Base-by-base conservation (phyloP, 768 basidiomycete genomes). In the Lactarius indigo region DNA sequence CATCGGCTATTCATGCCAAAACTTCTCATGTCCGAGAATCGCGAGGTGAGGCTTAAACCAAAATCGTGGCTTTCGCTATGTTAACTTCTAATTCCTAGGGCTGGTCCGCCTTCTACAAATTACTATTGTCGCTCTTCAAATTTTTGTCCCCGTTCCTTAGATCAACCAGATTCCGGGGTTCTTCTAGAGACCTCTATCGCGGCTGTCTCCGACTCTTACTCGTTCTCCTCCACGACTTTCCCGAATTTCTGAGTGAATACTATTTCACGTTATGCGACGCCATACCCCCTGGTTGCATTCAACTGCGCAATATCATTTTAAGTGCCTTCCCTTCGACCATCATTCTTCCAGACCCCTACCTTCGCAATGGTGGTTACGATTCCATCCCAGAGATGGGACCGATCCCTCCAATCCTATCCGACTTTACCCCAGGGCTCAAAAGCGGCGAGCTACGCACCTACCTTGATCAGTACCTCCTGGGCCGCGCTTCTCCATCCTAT, bases 1-100 rank as follows among this genome's bases (percentile, higher is more conserved):
- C 97, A 98, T 78, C 84, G 96, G 63, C 80, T 94, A 65, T 97
- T 98, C 84, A 96, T 99, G 94, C 96, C 97, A 17, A 96, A 97
- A 76, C 77, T 99, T 56, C 81, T 98, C 42, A 78, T 90, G 44
- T 88, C 91, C 26, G 88, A 93, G 75, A 92, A 94, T 74, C 87
- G 94, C 59, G 96, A 96, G 83, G 90, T 91, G 69, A 64, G 79
- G 68, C 69, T 23, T 37, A 37, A 57, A 35, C 18, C 30, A 59
- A 52, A 42, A 28, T 67, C 41, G 12, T 9, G 13, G 23, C 23
- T 59, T 35, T 62, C n/a, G 28, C 15, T n/a, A 54, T n/a, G 35
- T 33, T 57, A 17, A 42, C 59, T 63, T 9, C 59, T 44, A 5
- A 60, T 41, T 63, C 62, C 61, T 68, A 92, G 87, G 96, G 94